These are phyloP conservation scores for Phyllosticta citriasiana DNA, from an alignment of 2,329 filamentous ascomycete species.

Conservation along the genomic window DNA sequence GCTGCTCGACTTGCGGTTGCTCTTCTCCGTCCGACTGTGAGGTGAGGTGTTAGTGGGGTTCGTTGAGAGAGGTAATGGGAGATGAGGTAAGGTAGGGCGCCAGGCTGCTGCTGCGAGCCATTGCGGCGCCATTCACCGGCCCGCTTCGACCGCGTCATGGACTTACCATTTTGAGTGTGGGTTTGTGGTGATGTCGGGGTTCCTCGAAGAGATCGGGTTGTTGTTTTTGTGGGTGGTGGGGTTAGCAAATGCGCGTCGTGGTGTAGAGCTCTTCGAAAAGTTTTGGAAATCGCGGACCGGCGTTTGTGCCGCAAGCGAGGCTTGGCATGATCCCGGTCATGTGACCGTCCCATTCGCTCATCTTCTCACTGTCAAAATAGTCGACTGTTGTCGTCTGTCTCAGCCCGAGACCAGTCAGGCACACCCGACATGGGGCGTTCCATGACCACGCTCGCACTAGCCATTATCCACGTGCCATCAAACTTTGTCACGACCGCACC, in stretches of 20 bases:
- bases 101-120: not conserved
- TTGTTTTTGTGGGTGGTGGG: not conserved
- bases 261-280: too few species aligned
- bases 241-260: too few species aligned
- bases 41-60: not conserved
- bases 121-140: too few species aligned
- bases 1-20: conserved; percentile 68
- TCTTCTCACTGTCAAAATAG: not conserved
- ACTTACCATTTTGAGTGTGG: conserved; percentile 30
- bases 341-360: not conserved
- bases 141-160: not conserved
- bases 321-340: not conserved
- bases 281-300: not conserved
- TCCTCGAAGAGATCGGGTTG: conserved; percentile 31
- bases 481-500: not conserved
- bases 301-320: not conserved
- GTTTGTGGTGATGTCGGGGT: conserved; percentile 26
- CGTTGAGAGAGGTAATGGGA: not conserved
- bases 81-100: not conserved
- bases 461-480: not conserved
- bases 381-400: not conserved
- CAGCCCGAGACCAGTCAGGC: not conserved
- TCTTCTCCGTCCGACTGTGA: conserved; percentile 99
- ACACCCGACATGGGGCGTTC: not conserved
- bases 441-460: not conserved